phyloP scores from a whole-genome alignment of 345 rosid species.

The Salix brachista region DNA sequence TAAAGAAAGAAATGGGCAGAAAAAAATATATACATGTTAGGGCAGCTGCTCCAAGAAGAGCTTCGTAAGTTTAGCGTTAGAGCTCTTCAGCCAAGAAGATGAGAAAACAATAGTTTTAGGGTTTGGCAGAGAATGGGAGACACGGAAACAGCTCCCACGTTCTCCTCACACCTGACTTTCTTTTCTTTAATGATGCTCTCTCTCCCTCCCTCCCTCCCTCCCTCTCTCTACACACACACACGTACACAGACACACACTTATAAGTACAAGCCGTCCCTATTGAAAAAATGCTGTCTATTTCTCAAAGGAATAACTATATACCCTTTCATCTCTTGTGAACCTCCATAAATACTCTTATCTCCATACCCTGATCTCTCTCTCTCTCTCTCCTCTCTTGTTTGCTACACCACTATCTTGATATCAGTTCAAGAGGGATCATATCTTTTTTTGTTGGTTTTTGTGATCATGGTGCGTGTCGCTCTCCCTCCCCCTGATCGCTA shows the following conservation, averaged over 20 bases:
- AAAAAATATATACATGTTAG: not conserved
- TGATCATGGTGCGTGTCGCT: conserved; percentile 50
- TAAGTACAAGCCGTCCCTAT: conserved; percentile 11
- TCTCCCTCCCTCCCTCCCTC: not conserved
- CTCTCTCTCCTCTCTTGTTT: not conserved
- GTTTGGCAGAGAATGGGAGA: conserved; percentile 48
- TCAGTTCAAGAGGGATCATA: conserved; percentile 8
- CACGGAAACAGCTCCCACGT: conserved; percentile 91
- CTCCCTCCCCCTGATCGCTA: not conserved
- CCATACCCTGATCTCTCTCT: conserved; percentile 30
- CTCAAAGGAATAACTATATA: conserved; percentile 54
- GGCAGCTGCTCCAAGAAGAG: conserved; percentile 45
- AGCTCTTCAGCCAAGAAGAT: conserved; percentile 77
- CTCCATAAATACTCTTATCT: conserved; percentile 58
- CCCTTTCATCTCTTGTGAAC: conserved; percentile 44
- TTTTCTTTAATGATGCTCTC: conserved; percentile 6
- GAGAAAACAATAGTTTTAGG: conserved; percentile 39
- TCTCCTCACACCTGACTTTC: conserved; percentile 46
- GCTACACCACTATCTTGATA: conserved; percentile 23
- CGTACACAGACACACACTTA: conserved; percentile 17
- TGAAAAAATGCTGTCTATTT: conserved; percentile 32
- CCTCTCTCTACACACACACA: not conserved
- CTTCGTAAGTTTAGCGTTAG: conserved; percentile 22
- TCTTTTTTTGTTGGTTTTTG: conserved; percentile 16
- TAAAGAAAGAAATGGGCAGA: not conserved